Conservation (phyloP, 768 basidiomycete genomes). For the Lenzites betulinus region DNA sequence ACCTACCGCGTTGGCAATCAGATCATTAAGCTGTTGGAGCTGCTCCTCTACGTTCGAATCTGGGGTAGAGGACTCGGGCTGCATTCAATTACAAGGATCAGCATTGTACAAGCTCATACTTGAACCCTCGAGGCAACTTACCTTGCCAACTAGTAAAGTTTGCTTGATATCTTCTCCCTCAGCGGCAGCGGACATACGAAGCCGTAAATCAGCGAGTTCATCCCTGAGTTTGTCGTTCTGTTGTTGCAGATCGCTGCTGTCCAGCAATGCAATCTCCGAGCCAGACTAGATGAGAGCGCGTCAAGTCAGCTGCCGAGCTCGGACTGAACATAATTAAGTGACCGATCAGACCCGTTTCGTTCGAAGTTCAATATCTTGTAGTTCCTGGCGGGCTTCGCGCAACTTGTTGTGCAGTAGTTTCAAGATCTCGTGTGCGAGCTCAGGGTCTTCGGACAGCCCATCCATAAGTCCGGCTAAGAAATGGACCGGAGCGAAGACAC, state of each 20-base stretch:
- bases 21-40: too few species aligned
- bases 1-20: too few species aligned
- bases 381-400: conserved; percentile 9
- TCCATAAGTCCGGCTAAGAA: conserved; percentile 7
- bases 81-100: too few species aligned
- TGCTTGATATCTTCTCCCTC: background rate
- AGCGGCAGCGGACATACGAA: background rate
- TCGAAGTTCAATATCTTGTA: background rate
- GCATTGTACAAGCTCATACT: too few species aligned
- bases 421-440: conserved; percentile 9
- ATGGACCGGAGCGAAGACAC: background rate
- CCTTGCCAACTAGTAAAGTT: too few species aligned
- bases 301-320: too few species aligned
- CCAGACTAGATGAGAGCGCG: background rate
- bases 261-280: background rate
- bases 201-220: background rate
- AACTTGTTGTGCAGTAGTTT: conserved; percentile 14
- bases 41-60: too few species aligned
- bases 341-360: too few species aligned
- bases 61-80: too few species aligned
- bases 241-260: background rate
- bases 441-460: conserved; percentile 4
- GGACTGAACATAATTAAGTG: too few species aligned
- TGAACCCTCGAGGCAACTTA: too few species aligned
- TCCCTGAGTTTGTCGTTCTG: conserved; percentile 2